Evolutionary conservation across 306 rosid genomes (phyloP), one percentile per base, ranked within the genome.

Genomic region (Fragaria nilgerrensis): DNA sequence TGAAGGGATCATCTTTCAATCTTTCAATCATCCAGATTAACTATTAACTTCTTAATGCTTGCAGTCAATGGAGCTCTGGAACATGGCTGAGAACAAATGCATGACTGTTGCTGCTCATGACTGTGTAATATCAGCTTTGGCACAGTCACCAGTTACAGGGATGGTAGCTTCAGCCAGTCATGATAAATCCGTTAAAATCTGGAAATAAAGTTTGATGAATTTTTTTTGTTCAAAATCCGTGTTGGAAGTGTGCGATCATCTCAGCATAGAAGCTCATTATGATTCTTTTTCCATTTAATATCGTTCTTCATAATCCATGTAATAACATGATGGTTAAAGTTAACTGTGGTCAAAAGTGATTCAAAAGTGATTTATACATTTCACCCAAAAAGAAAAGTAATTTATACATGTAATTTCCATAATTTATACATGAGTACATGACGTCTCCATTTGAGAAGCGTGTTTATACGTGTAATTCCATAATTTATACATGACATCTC

Each of bases 21-120:
- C 74, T 17, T 17, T 47, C 48, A 27, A 25, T 20, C 20, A 62
- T 59, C 50, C 16, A 8, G 72, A 70, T 62, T 44, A 47, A 25
- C 49, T 78, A n/a, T n/a, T n/a, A n/a, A n/a, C 67, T 27, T 62
- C 39, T 49, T 66, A 7, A 70, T 80, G 27, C 16, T 82, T 90
- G 85, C 96, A 94, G 98, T 84, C 94, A 9, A 71, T 94, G 87
- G 98, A 94, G 87, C 86, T 94, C 25, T 94, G 98, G 98, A 84
- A 91, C 87, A 72, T 87, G 89, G 86, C 90, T 1, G 96, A 87
- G 85, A 94, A 94, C 64, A 90, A 84, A 82, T 82, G 91, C 49
- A 91, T 92, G 98, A 79, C 96, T 11, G 83, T 91, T 63, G 52
- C 85, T 4, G 97, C 97, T 39, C 98, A 94, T 25, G 97, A 94